Conservation (phyloP, 129 eudicot genomes). For the Ambrosia artemisiifolia region DNA sequence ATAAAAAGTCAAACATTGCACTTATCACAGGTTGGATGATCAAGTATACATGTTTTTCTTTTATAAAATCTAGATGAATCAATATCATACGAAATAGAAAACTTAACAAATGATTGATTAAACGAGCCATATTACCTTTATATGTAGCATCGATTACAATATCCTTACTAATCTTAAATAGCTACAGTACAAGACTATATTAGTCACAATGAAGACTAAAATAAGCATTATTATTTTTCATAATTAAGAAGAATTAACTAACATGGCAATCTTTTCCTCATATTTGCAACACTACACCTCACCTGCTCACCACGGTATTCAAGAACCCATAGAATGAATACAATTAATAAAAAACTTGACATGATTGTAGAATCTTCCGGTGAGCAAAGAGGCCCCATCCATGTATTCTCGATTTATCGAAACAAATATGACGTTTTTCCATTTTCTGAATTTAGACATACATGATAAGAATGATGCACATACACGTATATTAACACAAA, state of each 20-base stretch:
- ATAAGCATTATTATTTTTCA: not conserved
- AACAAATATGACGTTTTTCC: constrained; percentile 70
- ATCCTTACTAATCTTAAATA: constrained; percentile 88
- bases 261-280: constrained; percentile 90
- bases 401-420: constrained; percentile 92
- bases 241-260: constrained; percentile 34
- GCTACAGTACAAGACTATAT: constrained; percentile 43
- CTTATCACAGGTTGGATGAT: not conserved
- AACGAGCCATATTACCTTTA: constrained; percentile 83
- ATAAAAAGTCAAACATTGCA: not conserved
- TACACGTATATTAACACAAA: constrained; percentile 2
- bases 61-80: not conserved
- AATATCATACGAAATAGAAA: not conserved
- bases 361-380: constrained; percentile 43
- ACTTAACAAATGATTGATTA: constrained; percentile 90
- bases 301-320: constrained; percentile 93
- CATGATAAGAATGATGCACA: constrained; percentile 6
- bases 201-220: constrained; percentile 1
- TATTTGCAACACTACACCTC: constrained; percentile 75
- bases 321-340: constrained; percentile 47
- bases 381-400: constrained; percentile 99
- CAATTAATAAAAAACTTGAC: not conserved
- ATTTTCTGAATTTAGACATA: constrained; percentile 49
- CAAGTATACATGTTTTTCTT: not conserved
- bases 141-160: constrained; percentile 84